Evolutionary conservation across 2,329 filamentous ascomycete genomes (phyloP).

Genomic region (Penicillium sp.): DNA sequence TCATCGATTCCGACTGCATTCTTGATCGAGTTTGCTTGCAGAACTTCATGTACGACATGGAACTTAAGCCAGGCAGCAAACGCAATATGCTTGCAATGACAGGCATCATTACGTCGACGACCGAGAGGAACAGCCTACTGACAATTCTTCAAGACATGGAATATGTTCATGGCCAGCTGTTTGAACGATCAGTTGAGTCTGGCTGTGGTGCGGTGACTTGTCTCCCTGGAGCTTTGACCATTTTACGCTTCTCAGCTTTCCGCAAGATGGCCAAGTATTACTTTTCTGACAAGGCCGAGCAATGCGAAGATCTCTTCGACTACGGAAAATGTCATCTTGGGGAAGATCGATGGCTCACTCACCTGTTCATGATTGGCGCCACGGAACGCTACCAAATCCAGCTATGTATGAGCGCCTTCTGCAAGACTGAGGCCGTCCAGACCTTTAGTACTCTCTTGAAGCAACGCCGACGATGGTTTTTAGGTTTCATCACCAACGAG

Average conservation of each 20-base stretch:
- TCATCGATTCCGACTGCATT: conserved; percentile 97
- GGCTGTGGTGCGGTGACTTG: conserved; percentile 93
- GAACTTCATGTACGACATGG: conserved; percentile 99
- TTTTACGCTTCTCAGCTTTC: conserved; percentile 94
- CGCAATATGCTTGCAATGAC: conserved; percentile 97
- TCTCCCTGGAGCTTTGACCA: conserved; percentile 90
- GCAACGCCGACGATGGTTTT: conserved; percentile 92
- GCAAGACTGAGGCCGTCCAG: conserved; percentile 96
- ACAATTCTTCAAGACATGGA: conserved; percentile 97
- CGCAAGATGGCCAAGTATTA: conserved; percentile 97
- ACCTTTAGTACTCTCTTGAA: conserved; percentile 83
- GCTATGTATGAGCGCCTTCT: conserved; percentile 96
- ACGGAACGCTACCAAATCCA: conserved; percentile 93
- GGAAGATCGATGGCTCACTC: conserved; percentile 94
- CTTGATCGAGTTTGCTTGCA: conserved; percentile 87
- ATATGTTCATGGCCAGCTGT: conserved; percentile 94
- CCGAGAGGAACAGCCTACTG: conserved; percentile 81
- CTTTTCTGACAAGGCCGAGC: conserved; percentile 93
- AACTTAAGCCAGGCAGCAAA: conserved; percentile 87
- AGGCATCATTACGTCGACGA: conserved; percentile 93
- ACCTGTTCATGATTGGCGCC: conserved; percentile 97
- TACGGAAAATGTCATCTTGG: conserved; percentile 94
- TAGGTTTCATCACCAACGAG: conserved; percentile 97
- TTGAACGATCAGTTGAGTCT: conserved; percentile 93
- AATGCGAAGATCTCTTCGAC: conserved; percentile 94